Base-by-base conservation (phyloP, 352 stramenopile species). In the Pilasporangium apinafurcum region DNA sequence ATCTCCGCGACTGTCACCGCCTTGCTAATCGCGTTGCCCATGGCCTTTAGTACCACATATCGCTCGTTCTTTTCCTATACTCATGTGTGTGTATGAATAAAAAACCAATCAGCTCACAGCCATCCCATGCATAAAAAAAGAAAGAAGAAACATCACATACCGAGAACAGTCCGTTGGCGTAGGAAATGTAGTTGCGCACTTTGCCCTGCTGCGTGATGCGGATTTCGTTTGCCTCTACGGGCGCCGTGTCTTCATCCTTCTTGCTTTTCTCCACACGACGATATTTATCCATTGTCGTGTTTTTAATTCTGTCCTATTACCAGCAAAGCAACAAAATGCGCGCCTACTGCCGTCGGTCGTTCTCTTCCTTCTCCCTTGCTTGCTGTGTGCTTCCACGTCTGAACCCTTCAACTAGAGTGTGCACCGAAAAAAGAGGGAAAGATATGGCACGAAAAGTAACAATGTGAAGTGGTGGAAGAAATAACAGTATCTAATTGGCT, bases 1-100 rank as follows among this genome's bases (percentile, higher is more conserved):
- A 90, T 77, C 58, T 93, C 82, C 5, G 79, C 77, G 36, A 93
- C 82, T 3, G 73, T 87, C 55, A 93, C 82, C 12, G 82, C 78
- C 53, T 92, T 92, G 58, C 62, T 82, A 60, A 93, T 93, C 26
- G 79, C 79, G 34, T 87, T 75, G 41, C 79, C 82, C 76, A 90
- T 90, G 27, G 79, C 82, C 51, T 85, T 89, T 20, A 93, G 45
- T 51, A 86, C 69, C 27, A 92, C 62, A 5, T 32, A 49, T 27
- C 53, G 64, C 59, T 88, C 68, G 32, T 65, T 71, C 45, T 85
- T 84, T 39, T 86, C 76, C 78, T 88, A 24, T 22, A 45, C 1
- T 16, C 33, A 20, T 3, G 28, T 8, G 13, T 30, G 36, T 13
- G 1, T 34, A 42, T 4, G 16, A 6, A 27, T 16, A 51, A 16